These are phyloP conservation scores for Edaphochlamys debaryana DNA, from an alignment of 139 green algal genomes.

Conservation along the genomic window DNA sequence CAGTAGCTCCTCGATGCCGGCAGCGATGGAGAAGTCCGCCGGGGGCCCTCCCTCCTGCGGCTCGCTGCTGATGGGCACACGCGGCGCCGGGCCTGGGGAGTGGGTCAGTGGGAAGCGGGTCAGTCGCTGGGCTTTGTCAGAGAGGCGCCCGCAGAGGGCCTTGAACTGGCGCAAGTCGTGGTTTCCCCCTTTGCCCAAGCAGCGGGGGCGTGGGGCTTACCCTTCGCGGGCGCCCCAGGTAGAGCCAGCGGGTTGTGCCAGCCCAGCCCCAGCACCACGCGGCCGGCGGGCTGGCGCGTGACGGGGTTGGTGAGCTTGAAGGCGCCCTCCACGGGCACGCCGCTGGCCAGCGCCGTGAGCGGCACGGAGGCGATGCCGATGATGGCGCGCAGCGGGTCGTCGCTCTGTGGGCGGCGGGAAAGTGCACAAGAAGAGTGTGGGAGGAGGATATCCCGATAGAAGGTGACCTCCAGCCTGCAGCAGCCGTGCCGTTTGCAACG, in stretches of 20 bases:
- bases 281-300: slow-evolving; percentile 44
- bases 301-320: slow-evolving; percentile 58
- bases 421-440: too few relatives aligned
- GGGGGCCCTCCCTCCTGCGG: not conserved
- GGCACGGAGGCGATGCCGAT: slow-evolving; percentile 53
- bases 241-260: slow-evolving; percentile 62
- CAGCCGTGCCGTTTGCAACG: too few relatives aligned
- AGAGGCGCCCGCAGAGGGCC: too few relatives aligned
- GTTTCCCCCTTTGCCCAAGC: too few relatives aligned
- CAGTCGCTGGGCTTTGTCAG: too few relatives aligned
- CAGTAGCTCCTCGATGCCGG: not conserved
- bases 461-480: too few relatives aligned
- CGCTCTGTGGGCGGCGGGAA: slow-evolving; percentile 28
- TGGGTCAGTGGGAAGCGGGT: too few relatives aligned
- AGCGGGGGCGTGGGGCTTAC: not conserved
- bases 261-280: slow-evolving; percentile 49
- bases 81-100: not conserved
- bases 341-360: slow-evolving; percentile 34
- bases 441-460: too few relatives aligned
- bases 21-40: not conserved
- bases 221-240: slow-evolving; percentile 32
- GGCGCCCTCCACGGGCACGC: slow-evolving; percentile 54
- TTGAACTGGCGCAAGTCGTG: too few relatives aligned
- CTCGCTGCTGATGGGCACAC: slow-evolving; percentile 37
- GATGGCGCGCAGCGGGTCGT: slow-evolving; percentile 52